Evolutionary conservation across 2,329 filamentous ascomycete species (phyloP), one percentile per base, ranked within the genome.

Genomic region (Pseudocercospora fijiensis): DNA sequence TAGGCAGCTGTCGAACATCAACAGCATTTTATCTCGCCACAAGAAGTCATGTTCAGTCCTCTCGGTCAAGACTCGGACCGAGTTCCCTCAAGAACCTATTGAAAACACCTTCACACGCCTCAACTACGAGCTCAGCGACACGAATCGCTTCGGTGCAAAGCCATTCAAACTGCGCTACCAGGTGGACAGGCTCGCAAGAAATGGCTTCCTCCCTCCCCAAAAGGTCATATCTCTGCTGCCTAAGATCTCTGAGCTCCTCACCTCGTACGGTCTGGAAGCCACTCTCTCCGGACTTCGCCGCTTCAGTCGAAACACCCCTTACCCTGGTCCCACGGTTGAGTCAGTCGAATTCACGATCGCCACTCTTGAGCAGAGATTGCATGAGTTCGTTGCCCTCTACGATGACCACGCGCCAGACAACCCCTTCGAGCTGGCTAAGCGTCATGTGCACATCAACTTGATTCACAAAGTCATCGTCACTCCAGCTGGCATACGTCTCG

Each of bases 111-210:
- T 70, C 22, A 55, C 47, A 1, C 55, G 62, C 7, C 76, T 85
- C 45, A 76, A 77, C 20, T 67, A 69, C 6, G 73, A 72, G 7
- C 68, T 80, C 10, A 69, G 57, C 69, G 74, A 69, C 67, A 76
- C 16, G 0, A 47, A 51, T 2, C 57, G 69, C 1, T 73, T 74
- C 52, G 60, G 74, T 24, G 58, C 66, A 1, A 69, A 85, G 62
- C 77, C 84, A 4, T 90, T 87, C 66, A 73, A 76, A 0, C 71
- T 88, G 0, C 78, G 85, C 5, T 90, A 86, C 69, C 88, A 90
- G 68, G 77, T 90, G 4, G 83, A 89, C 57, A 83, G 82, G 16
- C 76, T 93, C 4, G 85, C 87, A 0, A 80, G 82, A 69, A 89
- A 90, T 67, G 85, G 84, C 22, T 86, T 84, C 60, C 78, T 92